Evolutionary conservation across 2,329 filamentous ascomycete genomes (phyloP).

Genomic region (Stachybotrys echinatus): DNA sequence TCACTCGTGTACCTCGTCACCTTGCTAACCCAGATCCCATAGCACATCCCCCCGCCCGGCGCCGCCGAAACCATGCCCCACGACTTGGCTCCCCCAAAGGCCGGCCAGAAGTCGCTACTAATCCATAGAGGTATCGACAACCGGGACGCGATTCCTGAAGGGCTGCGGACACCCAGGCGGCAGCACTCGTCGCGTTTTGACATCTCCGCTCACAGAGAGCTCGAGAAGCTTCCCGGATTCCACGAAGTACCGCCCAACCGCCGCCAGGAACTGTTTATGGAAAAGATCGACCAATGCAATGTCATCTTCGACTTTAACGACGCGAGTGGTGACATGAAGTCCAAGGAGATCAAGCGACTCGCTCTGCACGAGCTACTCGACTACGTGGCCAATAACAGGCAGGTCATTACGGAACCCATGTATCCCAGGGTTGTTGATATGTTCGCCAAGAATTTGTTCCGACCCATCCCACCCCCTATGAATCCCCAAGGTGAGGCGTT

Average conservation of each 20-base stretch:
- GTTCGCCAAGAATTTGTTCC: constrained; percentile 98
- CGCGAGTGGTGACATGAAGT: constrained; percentile 97
- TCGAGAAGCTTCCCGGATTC: constrained; percentile 96
- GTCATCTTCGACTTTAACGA: constrained; percentile 99
- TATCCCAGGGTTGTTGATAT: constrained; percentile 97
- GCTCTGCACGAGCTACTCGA: constrained; percentile 94
- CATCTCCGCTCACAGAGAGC: constrained; percentile 91
- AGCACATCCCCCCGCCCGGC: constrained; percentile 87
- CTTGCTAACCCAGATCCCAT: neutral
- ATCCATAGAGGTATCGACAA: constrained; percentile 83
- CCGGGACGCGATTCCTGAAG: constrained; percentile 86
- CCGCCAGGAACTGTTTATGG: constrained; percentile 96
- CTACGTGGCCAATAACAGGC: constrained; percentile 96
- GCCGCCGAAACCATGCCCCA: constrained; percentile 97
- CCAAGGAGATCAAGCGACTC: constrained; percentile 97
- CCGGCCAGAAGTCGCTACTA: constrained; percentile 80
- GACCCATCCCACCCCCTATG: constrained; percentile 92
- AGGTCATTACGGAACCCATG: constrained; percentile 98
- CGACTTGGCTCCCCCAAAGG: constrained; percentile 90
- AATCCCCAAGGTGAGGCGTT: constrained; percentile 98
- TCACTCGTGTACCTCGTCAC: constrained; percentile 10
- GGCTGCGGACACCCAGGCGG: constrained; percentile 88
- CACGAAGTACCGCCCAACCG: constrained; percentile 95
- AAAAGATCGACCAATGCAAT: constrained; percentile 99
- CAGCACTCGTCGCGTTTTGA: constrained; percentile 98